phyloP scores from a whole-genome alignment of 108 stramenopile species.

The Cyclotella baltica region DNA sequence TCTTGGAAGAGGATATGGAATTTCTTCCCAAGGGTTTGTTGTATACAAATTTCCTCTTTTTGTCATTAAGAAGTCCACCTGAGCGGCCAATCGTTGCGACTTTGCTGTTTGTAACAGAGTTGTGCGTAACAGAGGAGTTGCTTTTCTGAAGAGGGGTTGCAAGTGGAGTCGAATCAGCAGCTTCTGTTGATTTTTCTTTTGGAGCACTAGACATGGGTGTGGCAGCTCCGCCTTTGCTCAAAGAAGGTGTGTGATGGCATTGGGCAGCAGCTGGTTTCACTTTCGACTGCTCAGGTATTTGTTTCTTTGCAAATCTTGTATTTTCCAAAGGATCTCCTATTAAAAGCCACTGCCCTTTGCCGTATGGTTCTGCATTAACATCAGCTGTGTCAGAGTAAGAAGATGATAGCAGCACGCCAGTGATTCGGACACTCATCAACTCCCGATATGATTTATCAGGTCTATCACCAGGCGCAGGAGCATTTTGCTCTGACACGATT shows the following conservation, averaged over 20 bases:
- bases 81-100: neutral
- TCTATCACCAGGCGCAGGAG: neutral
- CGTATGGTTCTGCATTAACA: slow-evolving; percentile 22
- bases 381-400: slow-evolving; percentile 27
- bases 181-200: neutral
- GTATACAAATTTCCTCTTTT: slow-evolving; percentile 48
- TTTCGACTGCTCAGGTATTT: neutral
- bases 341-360: slow-evolving; percentile 40
- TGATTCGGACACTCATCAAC: slow-evolving; percentile 49
- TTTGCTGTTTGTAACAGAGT: too few relatives aligned
- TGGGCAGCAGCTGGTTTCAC: neutral
- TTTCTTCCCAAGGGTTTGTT: slow-evolving; percentile 1
- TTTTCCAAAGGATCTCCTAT: slow-evolving; percentile 51
- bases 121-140: neutral
- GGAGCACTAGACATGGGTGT: neutral
- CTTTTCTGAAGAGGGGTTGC: neutral
- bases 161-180: slow-evolving; percentile 4
- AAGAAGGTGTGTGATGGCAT: neutral
- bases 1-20: slow-evolving; percentile 5
- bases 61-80: slow-evolving; percentile 35
- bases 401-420: slow-evolving; percentile 42
- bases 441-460: slow-evolving; percentile 12
- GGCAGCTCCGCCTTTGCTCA: neutral
- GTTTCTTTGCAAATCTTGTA: slow-evolving; percentile 19
- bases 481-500: neutral